Evolutionary conservation across 2,329 filamentous ascomycete species (phyloP), one percentile per base, ranked within the genome.

Genomic region (Ceratocystis eucalypticola): DNA sequence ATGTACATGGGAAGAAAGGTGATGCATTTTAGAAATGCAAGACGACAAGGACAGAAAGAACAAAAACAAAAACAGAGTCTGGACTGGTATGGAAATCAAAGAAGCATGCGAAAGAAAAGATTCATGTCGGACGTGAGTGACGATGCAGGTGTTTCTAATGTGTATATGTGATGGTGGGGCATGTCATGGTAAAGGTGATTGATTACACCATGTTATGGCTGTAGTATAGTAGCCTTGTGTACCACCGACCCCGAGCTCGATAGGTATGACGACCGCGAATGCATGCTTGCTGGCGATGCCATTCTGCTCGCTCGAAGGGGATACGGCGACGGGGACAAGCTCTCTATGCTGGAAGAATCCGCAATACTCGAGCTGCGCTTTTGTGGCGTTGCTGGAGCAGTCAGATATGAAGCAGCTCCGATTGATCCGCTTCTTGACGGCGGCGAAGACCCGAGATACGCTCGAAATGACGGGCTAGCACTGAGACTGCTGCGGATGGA

Each of bases 401-500:
- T 46, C 50, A 65, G 12, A 46, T 65, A 61, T 12, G 64, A 45
- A 20, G 64, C 53, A 3, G 55, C 53, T 2, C 44, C 41, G 22
- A n/a, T 45, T 20, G 64, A 57, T 8, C 30, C 63, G 6, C 28
- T 59, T 25, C 28, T 46, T 15, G 46, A 25, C 4, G 44, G n/a
- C 8, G 64, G 44, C 28, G 41, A 44, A 8, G 41, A 53, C 10
- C 44, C 53, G 10, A 65, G 25, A 20, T 46, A 57, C 25, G 41
- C 25, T 5, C 3, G 55, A 7, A 59, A n/a, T 10, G 55, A 33
- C 28, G 55, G 28, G 12, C 3, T 25, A 3, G 30, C 7, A 22
- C 65, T 67, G 20, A 33, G 53, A 2, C 25, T 64, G 30, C 65
- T 67, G 20, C 44, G 65, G 1, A 53, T 64, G 8, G 65, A 64